phyloP scores from a whole-genome alignment of 495 filamentous ascomycete genomes.

The Aeminium ludgeri region DNA sequence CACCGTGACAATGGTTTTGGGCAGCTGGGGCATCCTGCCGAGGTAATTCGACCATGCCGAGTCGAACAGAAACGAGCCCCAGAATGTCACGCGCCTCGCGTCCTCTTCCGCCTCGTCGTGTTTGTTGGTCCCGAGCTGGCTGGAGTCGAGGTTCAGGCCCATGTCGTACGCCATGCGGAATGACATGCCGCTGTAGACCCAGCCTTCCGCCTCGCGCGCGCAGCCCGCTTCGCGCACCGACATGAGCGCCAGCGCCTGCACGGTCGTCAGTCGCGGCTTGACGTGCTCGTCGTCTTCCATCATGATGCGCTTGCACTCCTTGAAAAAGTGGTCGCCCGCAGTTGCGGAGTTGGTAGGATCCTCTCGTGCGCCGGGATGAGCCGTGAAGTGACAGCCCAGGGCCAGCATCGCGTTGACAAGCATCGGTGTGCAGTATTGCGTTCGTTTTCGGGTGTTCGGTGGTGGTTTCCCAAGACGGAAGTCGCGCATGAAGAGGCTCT shows the following conservation, averaged over 20 bases:
- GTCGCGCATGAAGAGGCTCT: slow-evolving; percentile 71
- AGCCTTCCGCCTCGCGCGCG: slow-evolving; percentile 84
- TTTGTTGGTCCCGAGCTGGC: slow-evolving; percentile 35
- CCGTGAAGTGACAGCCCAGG: slow-evolving; percentile 91
- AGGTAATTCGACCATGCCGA: slow-evolving; percentile 99
- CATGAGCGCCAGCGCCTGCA: slow-evolving; percentile 90
- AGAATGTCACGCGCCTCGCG: slow-evolving; percentile 80
- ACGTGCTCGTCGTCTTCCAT: slow-evolving; percentile 87
- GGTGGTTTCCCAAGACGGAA: slow-evolving; percentile 50
- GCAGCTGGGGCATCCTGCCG: slow-evolving; percentile 76
- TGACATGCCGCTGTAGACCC: slow-evolving; percentile 96
- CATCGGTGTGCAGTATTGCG: slow-evolving; percentile 70
- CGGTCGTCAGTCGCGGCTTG: slow-evolving; percentile 76
- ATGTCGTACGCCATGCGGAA: slow-evolving; percentile 97
- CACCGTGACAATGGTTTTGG: slow-evolving; percentile 56
- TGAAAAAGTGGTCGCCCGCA: slow-evolving; percentile 92
- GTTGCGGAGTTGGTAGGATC: slow-evolving; percentile 59
- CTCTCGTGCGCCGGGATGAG: slow-evolving; percentile 48
- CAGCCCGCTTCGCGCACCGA: slow-evolving; percentile 93
- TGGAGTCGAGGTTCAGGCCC: slow-evolving; percentile 75
- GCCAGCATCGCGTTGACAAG: slow-evolving; percentile 95
- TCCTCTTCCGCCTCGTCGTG: slow-evolving; percentile 68
- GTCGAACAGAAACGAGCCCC: slow-evolving; percentile 97
- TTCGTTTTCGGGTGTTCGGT: slow-evolving; percentile 27
- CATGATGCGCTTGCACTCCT: slow-evolving; percentile 80